Evolutionary conservation across 176 grass and related monocot genomes (phyloP).

Genomic region (Oropetium thomaeum): DNA sequence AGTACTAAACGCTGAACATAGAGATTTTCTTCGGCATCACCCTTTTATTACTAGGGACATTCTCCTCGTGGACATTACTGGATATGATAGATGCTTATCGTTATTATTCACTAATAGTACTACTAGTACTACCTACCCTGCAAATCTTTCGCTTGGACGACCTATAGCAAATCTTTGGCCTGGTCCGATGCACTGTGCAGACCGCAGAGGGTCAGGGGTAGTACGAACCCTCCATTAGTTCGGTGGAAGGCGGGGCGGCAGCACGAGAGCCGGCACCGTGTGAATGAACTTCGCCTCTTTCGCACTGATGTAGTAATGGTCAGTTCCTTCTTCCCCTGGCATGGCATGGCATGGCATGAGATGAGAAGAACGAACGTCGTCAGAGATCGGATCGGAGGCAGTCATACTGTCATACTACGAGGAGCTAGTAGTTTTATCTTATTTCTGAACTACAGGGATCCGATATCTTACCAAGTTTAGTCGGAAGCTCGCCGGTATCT

Average conservation of each 20-base stretch:
- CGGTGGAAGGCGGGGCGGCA: neutral
- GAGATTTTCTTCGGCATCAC: neutral
- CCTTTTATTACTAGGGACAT: neutral
- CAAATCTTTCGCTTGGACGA: too few relatives aligned
- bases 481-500: neutral
- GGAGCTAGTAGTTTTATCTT: too few relatives aligned
- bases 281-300: neutral
- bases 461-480: constrained; percentile 2
- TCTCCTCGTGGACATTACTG: neutral
- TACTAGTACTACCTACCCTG: too few relatives aligned
- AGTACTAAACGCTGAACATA: neutral
- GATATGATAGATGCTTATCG: neutral
- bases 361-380: neutral
- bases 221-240: neutral
- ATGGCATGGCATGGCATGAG: too few relatives aligned
- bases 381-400: too few relatives aligned
- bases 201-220: neutral
- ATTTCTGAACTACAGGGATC: neutral
- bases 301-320: neutral
- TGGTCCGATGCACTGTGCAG: neutral
- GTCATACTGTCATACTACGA: too few relatives aligned
- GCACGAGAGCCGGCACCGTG: neutral
- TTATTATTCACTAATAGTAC: neutral
- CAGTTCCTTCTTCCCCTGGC: neutral
- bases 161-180: neutral